Base-by-base conservation (phyloP, 1,284 basidiomycete genomes). In the Trametes polyzona region DNA sequence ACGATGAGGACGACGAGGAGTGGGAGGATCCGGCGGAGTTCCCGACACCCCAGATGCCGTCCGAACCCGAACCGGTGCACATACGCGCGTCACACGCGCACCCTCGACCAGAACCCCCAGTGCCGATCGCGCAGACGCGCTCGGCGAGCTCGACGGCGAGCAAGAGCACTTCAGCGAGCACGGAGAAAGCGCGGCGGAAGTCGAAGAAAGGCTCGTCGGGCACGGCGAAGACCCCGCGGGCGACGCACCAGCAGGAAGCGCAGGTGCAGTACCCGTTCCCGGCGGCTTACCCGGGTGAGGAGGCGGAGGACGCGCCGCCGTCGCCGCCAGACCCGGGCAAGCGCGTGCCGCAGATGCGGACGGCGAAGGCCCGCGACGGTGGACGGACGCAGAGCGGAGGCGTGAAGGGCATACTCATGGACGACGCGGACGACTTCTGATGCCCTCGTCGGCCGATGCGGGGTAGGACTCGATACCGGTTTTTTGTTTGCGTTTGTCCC, bases 301-400 rank as follows among this genome's bases (percentile, higher is more conserved):
- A 83, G 52, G 68, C 71, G 51, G 66, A 72, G 53, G 60, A 50
- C 6, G 51, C 32, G 21, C 26, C 51, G 44, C 54, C 46, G 55
- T 26, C 48, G 21, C 43, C 44, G 35, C 47, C 47, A 26, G 44
- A 54, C 9, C 53, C 58, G 56, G 68, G 62, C 49, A 76, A 73
- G 60, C 74, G 75, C 41, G 67, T 75, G 30, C 75, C 72, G 56
- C 73, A 76, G 64, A 79, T 91, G 84, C 84, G 89, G 66, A 86
- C 80, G 14, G 80, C 83, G 37, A 81, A 86, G 37, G 90, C 84
- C 37, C 77, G 88, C 55, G 88, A 92, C 71, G 90, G 90, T 4
- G 89, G 89, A 36, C 76, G 90, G 65, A 92, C 90, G 58, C 87
- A 90, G 75, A 92, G 89, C 67, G 90, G 89, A 3, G 89, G 89